Conservation (phyloP, 208 protist species). For the Acanthamoeba healyi region DNA sequence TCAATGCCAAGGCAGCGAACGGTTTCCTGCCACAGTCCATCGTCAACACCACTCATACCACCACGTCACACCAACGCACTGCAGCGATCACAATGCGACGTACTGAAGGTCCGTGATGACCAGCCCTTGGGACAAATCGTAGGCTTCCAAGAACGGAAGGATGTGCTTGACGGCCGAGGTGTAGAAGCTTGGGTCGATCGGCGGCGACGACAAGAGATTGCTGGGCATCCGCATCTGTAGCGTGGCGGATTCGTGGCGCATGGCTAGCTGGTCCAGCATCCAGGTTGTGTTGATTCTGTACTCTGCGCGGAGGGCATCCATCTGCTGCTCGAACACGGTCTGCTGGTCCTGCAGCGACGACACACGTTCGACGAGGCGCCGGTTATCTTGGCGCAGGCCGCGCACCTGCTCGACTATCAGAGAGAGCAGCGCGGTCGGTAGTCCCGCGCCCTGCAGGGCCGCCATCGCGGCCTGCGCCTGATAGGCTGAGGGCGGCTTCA, state of each 20-base stretch:
- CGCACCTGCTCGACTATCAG: not conserved
- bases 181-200: not conserved
- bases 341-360: not conserved
- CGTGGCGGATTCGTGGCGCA: not conserved
- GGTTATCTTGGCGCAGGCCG: not conserved
- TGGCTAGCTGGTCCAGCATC: not conserved
- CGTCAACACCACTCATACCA: not conserved
- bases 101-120: not conserved
- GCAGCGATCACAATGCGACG: too few relatives aligned
- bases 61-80: not conserved
- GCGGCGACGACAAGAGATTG: not conserved
- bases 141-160: not conserved
- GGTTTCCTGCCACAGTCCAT: too few relatives aligned
- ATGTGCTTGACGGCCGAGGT: not conserved
- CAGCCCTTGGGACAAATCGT: not conserved
- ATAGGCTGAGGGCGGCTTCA: too few relatives aligned
- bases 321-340: not conserved
- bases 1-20: not conserved
- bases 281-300: not conserved
- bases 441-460: not conserved
- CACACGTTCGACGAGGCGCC: not conserved
- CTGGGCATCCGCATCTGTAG: not conserved
- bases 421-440: not conserved
- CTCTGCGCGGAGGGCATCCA: not conserved
- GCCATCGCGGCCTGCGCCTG: too few relatives aligned